A percentile compares a stretch with the other conserved stretches of the same genome.
These are phyloP conservation scores for Physcomitrium patens DNA, from an alignment of 225 moss, liverwort and hornwort genomes.

Conservation along the genomic window DNA sequence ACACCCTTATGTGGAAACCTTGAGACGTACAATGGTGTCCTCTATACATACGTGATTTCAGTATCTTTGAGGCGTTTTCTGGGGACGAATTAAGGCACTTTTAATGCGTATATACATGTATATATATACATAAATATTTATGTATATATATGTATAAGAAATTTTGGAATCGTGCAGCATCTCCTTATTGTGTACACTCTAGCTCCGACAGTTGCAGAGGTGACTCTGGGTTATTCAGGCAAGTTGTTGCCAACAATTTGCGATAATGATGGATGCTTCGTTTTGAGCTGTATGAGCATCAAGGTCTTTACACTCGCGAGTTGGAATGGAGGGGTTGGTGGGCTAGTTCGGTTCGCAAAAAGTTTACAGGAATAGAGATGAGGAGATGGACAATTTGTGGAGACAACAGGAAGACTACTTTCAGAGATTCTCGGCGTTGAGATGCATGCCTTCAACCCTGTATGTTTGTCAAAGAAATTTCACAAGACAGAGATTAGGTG, in stretches of 20 bases:
- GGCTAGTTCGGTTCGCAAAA: background rate
- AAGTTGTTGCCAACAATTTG: constrained; percentile 12
- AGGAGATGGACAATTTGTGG: constrained; percentile 32
- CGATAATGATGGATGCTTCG: constrained; percentile 1
- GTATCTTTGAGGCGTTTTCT: background rate
- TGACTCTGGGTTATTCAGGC: background rate
- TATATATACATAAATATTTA: too few species aligned
- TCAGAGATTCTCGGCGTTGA: constrained; percentile 20
- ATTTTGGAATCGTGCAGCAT: background rate
- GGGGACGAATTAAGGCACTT: too few species aligned
- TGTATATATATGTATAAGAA: too few species aligned
- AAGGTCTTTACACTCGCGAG: background rate
- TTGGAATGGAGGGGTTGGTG: constrained; percentile 18
- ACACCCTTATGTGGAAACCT: constrained; percentile 9
- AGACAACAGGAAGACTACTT: constrained; percentile 4
- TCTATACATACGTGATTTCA: background rate
- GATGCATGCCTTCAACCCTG: constrained; percentile 28
- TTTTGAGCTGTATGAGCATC: background rate
- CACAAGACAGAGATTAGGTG: constrained; percentile 23
- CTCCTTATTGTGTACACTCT: background rate
- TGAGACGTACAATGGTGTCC: constrained; percentile 4
- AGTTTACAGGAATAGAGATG: constrained; percentile 18
- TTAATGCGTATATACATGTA: too few species aligned
- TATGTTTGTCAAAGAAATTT: constrained; percentile 21
- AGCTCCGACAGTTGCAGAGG: constrained; percentile 10